Evolutionary conservation across 345 rosid species (phyloP).

Genomic region (Lagerstroemia speciosa): DNA sequence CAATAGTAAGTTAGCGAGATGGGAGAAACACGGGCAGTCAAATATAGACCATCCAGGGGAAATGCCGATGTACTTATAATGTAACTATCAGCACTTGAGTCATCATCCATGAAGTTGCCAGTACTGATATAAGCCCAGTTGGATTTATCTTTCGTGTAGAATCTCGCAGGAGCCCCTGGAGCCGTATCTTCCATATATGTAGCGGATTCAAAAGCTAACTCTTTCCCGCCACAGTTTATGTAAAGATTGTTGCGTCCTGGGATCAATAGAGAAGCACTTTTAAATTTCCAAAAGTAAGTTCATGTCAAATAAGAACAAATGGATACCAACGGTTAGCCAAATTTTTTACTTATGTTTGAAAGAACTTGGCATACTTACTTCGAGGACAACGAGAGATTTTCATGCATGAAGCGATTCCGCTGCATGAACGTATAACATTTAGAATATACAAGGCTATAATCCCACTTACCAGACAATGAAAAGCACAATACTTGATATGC

Average conservation of each 20-base stretch:
- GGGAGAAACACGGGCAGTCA: background rate
- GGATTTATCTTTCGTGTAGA: background rate
- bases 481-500: background rate
- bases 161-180: background rate
- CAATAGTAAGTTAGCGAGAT: constrained; percentile 10
- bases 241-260: background rate
- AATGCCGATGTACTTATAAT: background rate
- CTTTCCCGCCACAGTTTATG: constrained; percentile 7
- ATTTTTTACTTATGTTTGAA: no score
- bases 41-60: background rate
- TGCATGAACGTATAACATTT: background rate
- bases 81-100: background rate
- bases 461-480: background rate
- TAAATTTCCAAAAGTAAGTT: no score
- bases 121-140: constrained; percentile 7
- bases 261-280: no score
- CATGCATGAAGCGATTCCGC: background rate
- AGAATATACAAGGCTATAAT: background rate
- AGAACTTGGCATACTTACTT: background rate
- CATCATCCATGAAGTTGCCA: constrained; percentile 4
- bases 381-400: background rate
- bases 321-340: no score
- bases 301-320: background rate
- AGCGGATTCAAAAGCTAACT: background rate
- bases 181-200: background rate